Conservation (phyloP, 305 asterid species). For the Fraxinus sp. region DNA sequence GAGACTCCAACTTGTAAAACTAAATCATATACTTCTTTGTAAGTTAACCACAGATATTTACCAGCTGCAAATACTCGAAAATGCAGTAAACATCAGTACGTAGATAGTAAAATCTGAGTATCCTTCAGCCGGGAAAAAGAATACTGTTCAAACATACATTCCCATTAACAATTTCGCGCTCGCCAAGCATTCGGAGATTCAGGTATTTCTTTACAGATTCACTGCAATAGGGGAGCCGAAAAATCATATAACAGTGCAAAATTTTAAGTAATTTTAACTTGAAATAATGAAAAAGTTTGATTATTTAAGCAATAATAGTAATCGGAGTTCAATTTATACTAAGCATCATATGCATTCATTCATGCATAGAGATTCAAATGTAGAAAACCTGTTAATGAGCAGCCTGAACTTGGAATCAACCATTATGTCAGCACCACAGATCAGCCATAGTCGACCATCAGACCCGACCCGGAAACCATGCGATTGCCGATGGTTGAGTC, state of each 20-base stretch:
- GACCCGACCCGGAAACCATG: background rate
- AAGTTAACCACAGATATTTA: constrained; percentile 61
- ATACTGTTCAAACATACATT: constrained; percentile 33
- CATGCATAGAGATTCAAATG: background rate
- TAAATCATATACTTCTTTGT: constrained; percentile 55
- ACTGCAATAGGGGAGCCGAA: constrained; percentile 35
- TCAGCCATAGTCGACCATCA: background rate
- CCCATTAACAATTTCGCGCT: constrained; percentile 56
- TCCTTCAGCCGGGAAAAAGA: background rate
- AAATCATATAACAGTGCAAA: background rate
- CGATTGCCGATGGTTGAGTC: background rate
- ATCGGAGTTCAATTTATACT: background rate
- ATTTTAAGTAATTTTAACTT: background rate
- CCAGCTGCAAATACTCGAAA: constrained; percentile 44
- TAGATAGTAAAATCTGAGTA: background rate
- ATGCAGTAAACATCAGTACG: background rate
- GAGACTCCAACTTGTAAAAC: constrained; percentile 62
- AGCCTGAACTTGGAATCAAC: background rate
- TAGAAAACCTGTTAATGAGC: background rate
- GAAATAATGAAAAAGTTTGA: background rate
- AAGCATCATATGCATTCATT: background rate
- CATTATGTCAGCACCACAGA: background rate
- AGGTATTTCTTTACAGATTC: constrained; percentile 52
- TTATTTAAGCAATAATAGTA: background rate
- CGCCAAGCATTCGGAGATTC: constrained; percentile 66